Evolutionary conservation across 352 stramenopile genomes (phyloP).

Genomic region (Globisporangium cylindrosporum): DNA sequence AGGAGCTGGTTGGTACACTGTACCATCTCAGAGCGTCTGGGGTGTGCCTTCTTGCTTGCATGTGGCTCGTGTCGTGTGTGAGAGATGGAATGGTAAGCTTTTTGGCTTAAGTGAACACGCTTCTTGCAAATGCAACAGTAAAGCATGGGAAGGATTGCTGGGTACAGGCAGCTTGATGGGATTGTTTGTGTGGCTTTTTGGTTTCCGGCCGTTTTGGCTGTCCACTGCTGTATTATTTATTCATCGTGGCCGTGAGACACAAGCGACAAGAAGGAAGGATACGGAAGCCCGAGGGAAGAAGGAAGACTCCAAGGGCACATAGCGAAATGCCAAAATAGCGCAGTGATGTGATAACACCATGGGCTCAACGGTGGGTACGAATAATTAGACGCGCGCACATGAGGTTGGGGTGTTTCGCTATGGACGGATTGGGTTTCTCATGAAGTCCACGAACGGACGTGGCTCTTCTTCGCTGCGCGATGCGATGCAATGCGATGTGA

Average conservation of each 20-base stretch:
- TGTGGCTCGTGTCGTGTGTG: not conserved
- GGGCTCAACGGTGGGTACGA: not conserved
- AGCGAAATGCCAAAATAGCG: not conserved
- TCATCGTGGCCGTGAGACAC: not conserved
- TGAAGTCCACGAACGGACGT: not conserved
- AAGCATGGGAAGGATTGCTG: not conserved
- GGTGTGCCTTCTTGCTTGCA: not conserved
- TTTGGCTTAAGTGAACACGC: not conserved
- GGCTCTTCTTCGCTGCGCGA: not conserved
- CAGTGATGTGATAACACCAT: not conserved
- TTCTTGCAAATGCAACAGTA: not conserved
- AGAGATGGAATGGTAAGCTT: not conserved
- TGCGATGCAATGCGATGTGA: not conserved
- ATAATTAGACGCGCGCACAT: not conserved
- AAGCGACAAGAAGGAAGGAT: not conserved
- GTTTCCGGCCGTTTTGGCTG: not conserved
- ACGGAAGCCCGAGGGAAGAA: not conserved
- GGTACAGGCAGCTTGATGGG: not conserved
- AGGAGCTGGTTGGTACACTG: constrained; percentile 1
- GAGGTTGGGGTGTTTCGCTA: not conserved
- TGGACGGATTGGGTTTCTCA: not conserved
- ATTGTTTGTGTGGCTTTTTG: not conserved
- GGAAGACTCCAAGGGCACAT: not conserved
- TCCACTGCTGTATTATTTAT: not conserved
- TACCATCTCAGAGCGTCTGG: not conserved